Percentiles rank a stretch among this genome's conserved stretches.
Conservation (phyloP, 257 asterid genomes). For the Ocimum tenuiflorum region DNA sequence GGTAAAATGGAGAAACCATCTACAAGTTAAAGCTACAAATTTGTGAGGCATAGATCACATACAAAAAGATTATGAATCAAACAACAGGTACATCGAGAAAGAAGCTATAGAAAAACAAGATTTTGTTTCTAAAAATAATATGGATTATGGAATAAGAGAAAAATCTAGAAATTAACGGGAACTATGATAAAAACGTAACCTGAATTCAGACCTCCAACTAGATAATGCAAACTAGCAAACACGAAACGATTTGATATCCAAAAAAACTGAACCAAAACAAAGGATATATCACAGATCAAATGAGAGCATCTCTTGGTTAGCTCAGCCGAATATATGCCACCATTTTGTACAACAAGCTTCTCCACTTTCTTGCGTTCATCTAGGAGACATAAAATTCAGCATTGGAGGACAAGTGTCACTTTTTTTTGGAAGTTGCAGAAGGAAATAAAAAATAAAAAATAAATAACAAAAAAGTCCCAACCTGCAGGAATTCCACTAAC, state of each 20-base stretch:
- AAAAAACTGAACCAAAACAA: conserved; percentile 6
- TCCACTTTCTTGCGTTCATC: conserved; percentile 81
- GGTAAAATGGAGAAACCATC: conserved; percentile 10
- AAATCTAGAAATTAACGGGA: conserved; percentile 1
- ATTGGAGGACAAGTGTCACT: conserved; percentile 15
- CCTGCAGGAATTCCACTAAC: conserved; percentile 85
- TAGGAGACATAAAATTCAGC: conserved; percentile 15
- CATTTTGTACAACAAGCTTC: conserved; percentile 65
- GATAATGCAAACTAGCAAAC: conserved; percentile 1
- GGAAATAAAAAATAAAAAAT: not conserved
- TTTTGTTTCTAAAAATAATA: no score
- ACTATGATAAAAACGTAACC: not conserved
- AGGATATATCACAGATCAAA: conserved; percentile 90
- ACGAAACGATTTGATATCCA: conserved; percentile 2
- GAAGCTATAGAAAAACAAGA: not conserved
- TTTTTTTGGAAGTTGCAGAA: conserved; percentile 8
- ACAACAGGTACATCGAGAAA: not conserved
- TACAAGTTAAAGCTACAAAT: not conserved
- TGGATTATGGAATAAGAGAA: not conserved
- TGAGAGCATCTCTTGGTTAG: conserved; percentile 88
- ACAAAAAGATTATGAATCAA: conserved; percentile 7
- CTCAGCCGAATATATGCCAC: conserved; percentile 88
- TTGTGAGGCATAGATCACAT: not conserved
- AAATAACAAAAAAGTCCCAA: conserved; percentile 20
- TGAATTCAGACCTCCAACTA: conserved; percentile 2